phyloP scores from a whole-genome alignment of 2,329 filamentous ascomycete genomes.

The Botrytis squamosa region DNA sequence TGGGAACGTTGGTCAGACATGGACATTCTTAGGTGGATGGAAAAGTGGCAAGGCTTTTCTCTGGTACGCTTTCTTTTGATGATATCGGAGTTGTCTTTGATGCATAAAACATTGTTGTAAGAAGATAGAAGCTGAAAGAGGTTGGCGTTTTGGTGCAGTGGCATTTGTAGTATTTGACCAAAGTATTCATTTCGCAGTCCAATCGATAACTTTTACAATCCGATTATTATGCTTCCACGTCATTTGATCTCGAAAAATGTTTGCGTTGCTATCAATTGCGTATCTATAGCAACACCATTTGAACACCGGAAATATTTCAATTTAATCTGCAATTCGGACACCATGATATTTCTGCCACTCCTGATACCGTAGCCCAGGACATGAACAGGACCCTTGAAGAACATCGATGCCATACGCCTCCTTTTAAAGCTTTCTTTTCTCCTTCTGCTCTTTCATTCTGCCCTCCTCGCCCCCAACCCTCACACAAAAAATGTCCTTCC shows the following conservation, averaged over 20 bases:
- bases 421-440: background rate
- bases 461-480: background rate
- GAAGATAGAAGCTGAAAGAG: background rate
- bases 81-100: background rate
- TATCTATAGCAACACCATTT: background rate
- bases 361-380: background rate
- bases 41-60: background rate
- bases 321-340: background rate
- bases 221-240: background rate
- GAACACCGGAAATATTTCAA: background rate
- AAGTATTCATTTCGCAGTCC: background rate
- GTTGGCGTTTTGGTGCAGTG: background rate
- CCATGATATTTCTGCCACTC: background rate
- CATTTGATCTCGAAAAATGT: background rate
- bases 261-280: background rate
- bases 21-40: background rate
- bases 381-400: background rate
- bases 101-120: background rate
- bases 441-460: background rate
- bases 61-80: no score
- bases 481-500: background rate
- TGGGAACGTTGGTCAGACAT: conserved; percentile 18
- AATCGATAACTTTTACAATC: background rate
- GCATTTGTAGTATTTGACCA: background rate
- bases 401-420: background rate